Evolutionary conservation across 2,329 filamentous ascomycete species (phyloP), one percentile per base, ranked within the genome.

Genomic region (Diaporthe batatas): DNA sequence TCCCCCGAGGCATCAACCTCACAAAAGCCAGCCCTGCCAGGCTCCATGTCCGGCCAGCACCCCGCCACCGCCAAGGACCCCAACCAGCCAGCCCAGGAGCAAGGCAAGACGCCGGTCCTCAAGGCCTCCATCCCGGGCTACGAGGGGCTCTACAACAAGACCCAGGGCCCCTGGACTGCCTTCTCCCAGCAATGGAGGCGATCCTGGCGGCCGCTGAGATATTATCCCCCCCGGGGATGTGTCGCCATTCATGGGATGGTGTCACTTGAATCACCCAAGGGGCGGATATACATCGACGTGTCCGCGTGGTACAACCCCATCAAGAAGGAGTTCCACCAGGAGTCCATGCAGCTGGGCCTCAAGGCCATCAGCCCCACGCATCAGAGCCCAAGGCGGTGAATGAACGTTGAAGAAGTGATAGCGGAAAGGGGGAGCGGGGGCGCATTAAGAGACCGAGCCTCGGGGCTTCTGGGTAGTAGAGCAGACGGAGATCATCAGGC

Each of bases 231-330:
- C 6, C 82, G 86, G 14, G 90, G 90, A 6, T 86, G 85, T 68
- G 82, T 91, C 59, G 78, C 82, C 1, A 83, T 91, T 1, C 86
- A 86, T 21, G 90, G 90, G 0, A 78, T 90, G 14, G 84, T 91
- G 2, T 87, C 90, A 74, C 72, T 91, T 2, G 82, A 85, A 53
- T 83, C 87, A 2, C 78, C 85, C 2, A 83, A 80, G 29, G 84
- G 84, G 0, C 82, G 82, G 65, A 78, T 91, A 70, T 83, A 85
- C 2, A 81, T 91, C 16, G 86, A 90, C 73, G 88, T 89, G 2
- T 73, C 80, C 14, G 86, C 84, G 2, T 89, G 85, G 79, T 91
- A 88, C 79, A 85, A 91, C 77, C 89, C 89, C 1, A 87, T 89
- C 78, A 85, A 84, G 53, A 83, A 84, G 74, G 82, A 80, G 58